These are phyloP conservation scores for Quillaja saponaria DNA, from an alignment of 306 rosid genomes.

Conservation along the genomic window DNA sequence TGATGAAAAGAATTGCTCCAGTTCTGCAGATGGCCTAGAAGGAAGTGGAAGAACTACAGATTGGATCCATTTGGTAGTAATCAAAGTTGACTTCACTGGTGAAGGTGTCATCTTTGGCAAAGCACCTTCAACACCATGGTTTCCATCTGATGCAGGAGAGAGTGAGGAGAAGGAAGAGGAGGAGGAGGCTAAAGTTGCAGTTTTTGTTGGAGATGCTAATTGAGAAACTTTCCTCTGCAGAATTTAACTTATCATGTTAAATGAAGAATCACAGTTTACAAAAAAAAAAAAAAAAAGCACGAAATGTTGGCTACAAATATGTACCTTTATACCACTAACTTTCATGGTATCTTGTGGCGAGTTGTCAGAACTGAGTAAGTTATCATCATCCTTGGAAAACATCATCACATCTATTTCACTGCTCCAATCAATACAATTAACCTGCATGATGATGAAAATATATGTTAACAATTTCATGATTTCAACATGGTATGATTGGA, in stretches of 20 bases:
- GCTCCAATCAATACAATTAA: too few relatives aligned
- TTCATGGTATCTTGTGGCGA: too few relatives aligned
- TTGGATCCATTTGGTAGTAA: slow-evolving; percentile 67
- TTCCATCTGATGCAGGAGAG: slow-evolving; percentile 50
- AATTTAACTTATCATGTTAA: background rate
- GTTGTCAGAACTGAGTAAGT: too few relatives aligned
- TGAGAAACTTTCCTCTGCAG: slow-evolving; percentile 49
- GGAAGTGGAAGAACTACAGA: slow-evolving; percentile 62
- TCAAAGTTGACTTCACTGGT: slow-evolving; percentile 69
- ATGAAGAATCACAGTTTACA: too few relatives aligned
- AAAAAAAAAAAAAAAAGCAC: too few relatives aligned
- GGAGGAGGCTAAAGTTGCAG: slow-evolving; percentile 50
- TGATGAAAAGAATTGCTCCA: slow-evolving; percentile 47
- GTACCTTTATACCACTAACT: too few relatives aligned
- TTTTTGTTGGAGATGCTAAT: slow-evolving; percentile 56
- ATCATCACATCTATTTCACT: too few relatives aligned
- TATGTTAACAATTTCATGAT: too few relatives aligned
- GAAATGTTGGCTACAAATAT: too few relatives aligned
- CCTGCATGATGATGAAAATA: too few relatives aligned
- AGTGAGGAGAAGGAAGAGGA: slow-evolving; percentile 55
- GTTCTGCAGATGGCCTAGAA: slow-evolving; percentile 53
- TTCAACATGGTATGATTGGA: too few relatives aligned
- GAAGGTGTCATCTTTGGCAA: slow-evolving; percentile 50
- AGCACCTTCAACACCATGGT: slow-evolving; percentile 31
- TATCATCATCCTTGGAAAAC: too few relatives aligned